Evolutionary conservation across 2,329 filamentous ascomycete genomes (phyloP).

Genomic region (Ophiostoma montium): DNA sequence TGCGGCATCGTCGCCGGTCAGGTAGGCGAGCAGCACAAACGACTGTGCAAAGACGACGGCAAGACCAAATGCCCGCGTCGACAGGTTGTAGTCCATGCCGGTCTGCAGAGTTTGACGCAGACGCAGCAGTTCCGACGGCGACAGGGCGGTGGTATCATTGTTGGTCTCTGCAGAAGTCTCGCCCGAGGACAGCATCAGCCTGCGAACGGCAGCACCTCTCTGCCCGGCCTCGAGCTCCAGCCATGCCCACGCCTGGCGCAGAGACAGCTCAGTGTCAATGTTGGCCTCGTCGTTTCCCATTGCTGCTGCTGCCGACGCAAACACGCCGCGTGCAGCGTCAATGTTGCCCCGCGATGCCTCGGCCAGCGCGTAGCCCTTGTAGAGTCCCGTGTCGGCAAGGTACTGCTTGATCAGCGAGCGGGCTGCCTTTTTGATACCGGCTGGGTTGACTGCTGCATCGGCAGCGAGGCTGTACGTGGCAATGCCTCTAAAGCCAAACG

Average conservation of each 20-base stretch:
- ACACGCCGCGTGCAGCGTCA: conserved; percentile 47
- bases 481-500: conserved; percentile 34
- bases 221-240: conserved; percentile 38
- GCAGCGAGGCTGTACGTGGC: conserved; percentile 59
- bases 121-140: conserved; percentile 35
- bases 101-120: conserved; percentile 37
- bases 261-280: conserved; percentile 12
- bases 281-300: conserved; percentile 17
- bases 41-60: conserved; percentile 46
- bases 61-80: conserved; percentile 29
- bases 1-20: conserved; percentile 25
- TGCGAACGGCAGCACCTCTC: conserved; percentile 21
- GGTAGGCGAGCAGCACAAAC: conserved; percentile 52
- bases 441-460: conserved; percentile 40
- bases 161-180: conserved; percentile 11
- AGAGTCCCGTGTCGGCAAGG: conserved; percentile 50
- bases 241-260: conserved; percentile 55
- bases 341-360: conserved; percentile 46
- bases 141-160: conserved; percentile 9
- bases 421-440: conserved; percentile 51
- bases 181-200: conserved; percentile 26
- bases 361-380: conserved; percentile 65
- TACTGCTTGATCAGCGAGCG: conserved; percentile 59
- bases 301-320: conserved; percentile 38
- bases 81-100: conserved; percentile 41